A percentile compares a stretch with the other conserved stretches of the same genome.
phyloP scores from a whole-genome alignment of 805 yeast species.

The Danielia oregonensis region DNA sequence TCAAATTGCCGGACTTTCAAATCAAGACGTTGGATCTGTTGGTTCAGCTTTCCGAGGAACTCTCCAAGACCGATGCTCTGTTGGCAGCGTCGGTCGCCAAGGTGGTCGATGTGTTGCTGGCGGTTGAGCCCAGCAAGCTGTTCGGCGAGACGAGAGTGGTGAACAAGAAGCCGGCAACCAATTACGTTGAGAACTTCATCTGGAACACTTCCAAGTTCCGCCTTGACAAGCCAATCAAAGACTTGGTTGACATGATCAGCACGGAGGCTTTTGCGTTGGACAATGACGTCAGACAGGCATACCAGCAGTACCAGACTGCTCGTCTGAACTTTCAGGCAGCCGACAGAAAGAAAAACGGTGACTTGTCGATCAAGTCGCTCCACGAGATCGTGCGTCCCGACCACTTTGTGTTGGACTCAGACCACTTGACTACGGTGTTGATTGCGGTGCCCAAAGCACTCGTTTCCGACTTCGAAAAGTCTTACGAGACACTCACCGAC shows the following conservation, averaged over 20 bases:
- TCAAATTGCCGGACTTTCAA: slow-evolving; percentile 78
- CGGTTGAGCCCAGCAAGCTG: slow-evolving; percentile 23
- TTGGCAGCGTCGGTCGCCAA: slow-evolving; percentile 66
- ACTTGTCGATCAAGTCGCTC: slow-evolving; percentile 82
- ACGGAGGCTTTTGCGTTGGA: slow-evolving; percentile 81
- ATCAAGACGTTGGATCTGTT: slow-evolving; percentile 92
- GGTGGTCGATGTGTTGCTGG: slow-evolving; percentile 66
- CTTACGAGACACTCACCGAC: slow-evolving; percentile 72
- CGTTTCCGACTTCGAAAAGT: slow-evolving; percentile 54
- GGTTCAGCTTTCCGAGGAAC: slow-evolving; percentile 87
- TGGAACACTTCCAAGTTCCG: slow-evolving; percentile 91
- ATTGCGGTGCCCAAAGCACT: slow-evolving; percentile 79
- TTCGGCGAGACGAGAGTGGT: slow-evolving; percentile 33
- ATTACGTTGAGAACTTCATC: slow-evolving; percentile 67
- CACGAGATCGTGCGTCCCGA: slow-evolving; percentile 83
- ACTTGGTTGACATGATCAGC: slow-evolving; percentile 65
- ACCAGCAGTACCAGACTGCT: slow-evolving; percentile 72
- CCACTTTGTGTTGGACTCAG: slow-evolving; percentile 82
- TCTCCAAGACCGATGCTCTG: slow-evolving; percentile 77
- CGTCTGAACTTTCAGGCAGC: slow-evolving; percentile 81
- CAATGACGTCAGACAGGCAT: slow-evolving; percentile 75
- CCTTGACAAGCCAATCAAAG: slow-evolving; percentile 76
- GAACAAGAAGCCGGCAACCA: slow-evolving; percentile 48
- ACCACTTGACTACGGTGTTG: slow-evolving; percentile 79
- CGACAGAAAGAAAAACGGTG: slow-evolving; percentile 91